Evolutionary conservation across 495 filamentous ascomycete genomes (phyloP).

Genomic region (Trichoderma gamsii): DNA sequence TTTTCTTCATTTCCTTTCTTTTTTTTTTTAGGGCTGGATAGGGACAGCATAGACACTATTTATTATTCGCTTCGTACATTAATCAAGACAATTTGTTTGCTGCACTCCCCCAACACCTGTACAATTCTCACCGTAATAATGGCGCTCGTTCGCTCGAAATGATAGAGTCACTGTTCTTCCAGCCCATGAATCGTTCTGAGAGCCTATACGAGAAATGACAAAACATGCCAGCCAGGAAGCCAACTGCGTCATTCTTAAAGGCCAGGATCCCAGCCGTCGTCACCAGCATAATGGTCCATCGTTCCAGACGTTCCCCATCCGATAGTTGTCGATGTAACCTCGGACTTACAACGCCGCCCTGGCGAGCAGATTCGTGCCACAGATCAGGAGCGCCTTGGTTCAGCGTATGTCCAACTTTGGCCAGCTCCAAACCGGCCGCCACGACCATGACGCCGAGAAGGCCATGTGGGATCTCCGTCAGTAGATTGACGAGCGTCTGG

Average conservation of each 20-base stretch:
- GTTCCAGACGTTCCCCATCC: slow-evolving; percentile 57
- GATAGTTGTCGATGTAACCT: slow-evolving; percentile 30
- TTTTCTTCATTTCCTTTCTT: no score
- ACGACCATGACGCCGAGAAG: slow-evolving; percentile 83
- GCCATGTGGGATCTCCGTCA: slow-evolving; percentile 63
- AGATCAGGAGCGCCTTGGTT: slow-evolving; percentile 65
- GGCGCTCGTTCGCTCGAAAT: neutral
- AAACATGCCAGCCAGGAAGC: slow-evolving; percentile 74
- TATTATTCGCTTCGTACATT: neutral
- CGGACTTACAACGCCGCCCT: slow-evolving; percentile 7
- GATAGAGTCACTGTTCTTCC: neutral
- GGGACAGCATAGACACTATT: neutral
- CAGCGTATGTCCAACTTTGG: slow-evolving; percentile 73
- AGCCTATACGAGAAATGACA: slow-evolving; percentile 39
- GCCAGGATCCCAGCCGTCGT: slow-evolving; percentile 74
- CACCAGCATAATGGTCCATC: slow-evolving; percentile 83
- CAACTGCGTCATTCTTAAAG: slow-evolving; percentile 84
- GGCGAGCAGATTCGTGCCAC: slow-evolving; percentile 30
- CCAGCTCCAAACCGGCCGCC: slow-evolving; percentile 79
- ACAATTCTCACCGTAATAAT: neutral
- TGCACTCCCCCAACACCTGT: neutral
- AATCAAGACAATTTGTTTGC: neutral
- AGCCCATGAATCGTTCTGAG: neutral
- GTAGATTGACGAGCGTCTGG: slow-evolving; percentile 57
- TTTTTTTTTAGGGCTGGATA: neutral